Percentiles rank a stretch among this genome's conserved stretches.
Conservation (phyloP, 352 stramenopile genomes). For the Achlya hypogyna region DNA sequence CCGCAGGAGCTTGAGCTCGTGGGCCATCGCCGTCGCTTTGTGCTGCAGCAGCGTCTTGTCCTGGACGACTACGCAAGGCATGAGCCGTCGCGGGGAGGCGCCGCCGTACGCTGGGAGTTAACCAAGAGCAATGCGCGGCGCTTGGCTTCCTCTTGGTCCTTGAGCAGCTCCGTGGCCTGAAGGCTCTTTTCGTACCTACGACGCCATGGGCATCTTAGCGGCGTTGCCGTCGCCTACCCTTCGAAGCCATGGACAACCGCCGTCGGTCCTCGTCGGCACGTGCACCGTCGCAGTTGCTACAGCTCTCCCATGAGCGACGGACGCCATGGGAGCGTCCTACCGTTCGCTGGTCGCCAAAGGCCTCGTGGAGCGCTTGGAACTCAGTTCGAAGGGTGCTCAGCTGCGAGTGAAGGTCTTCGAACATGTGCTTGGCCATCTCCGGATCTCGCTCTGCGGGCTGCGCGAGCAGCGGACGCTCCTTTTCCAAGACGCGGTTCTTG, state of each 20-base stretch:
- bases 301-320: background rate
- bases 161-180: background rate
- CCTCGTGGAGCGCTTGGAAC: background rate
- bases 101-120: background rate
- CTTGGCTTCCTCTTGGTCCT: background rate
- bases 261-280: background rate
- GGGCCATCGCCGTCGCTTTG: background rate
- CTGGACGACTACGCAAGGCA: slow-evolving; percentile 2
- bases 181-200: slow-evolving; percentile 2
- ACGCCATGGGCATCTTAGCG: background rate
- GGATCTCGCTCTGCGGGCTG: background rate
- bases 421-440: background rate
- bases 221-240: background rate
- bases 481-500: background rate
- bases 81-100: background rate
- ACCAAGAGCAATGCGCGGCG: slow-evolving; percentile 1
- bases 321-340: background rate
- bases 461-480: background rate
- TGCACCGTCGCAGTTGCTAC: background rate
- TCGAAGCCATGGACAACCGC: slow-evolving; percentile 1
- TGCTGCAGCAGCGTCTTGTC: background rate
- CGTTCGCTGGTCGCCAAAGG: background rate
- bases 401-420: background rate
- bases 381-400: background rate
- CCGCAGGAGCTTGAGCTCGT: slow-evolving; percentile 2